Evolutionary conservation across 2,329 filamentous ascomycete species (phyloP), one percentile per base, ranked within the genome.

Genomic region (Nigrospora osmanthi): DNA sequence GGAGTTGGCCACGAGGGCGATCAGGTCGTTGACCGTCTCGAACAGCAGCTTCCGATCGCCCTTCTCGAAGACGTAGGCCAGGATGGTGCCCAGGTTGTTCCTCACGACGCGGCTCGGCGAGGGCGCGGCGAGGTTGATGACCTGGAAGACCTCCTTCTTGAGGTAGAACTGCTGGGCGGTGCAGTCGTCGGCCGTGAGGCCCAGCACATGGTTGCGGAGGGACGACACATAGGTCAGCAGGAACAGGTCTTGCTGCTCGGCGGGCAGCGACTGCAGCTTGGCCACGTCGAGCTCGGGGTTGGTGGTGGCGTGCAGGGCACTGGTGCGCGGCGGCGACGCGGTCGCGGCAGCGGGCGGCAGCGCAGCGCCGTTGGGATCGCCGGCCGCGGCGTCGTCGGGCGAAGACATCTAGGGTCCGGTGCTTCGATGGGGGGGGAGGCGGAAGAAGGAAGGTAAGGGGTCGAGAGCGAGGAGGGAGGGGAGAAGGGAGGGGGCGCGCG

Each of bases 191-290:
- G 81, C 74, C 43, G 81, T 78, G 39, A 97, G 77, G 14, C 71
- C 71, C 44, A 82, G 75, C 38, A 95, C 86, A 73, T 96, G 87
- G 54, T 85, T 85, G 50, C 82, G 84, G 45, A 98, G 75, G 49
- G 85, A 81, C 28, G 89, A 85, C 33, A 90, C 85, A 61, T 94
- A 96, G 23, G 84, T 94, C 48, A 98, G 76, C 50, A 98, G 78
- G 65, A 93, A 94, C 12, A 98, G 80, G 58, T 96, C 90, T 67
- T 98, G 93, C 65, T 98, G 93, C 69, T 98, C 93, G 44, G 87
- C 81, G 37, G 91, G 88, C 39, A 97, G 80, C 43, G 87, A 78
- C 66, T 95, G 85, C 40, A 98, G 82, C 74, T 95, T 95, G 58
- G 83, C 71, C 54, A 95, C 70, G 62, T 98, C 90, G 63, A 98